A percentile compares a stretch with the other conserved stretches of the same genome.
Conservation (phyloP, 2,329 filamentous ascomycete genomes). For the Phialophora macrospora region DNA sequence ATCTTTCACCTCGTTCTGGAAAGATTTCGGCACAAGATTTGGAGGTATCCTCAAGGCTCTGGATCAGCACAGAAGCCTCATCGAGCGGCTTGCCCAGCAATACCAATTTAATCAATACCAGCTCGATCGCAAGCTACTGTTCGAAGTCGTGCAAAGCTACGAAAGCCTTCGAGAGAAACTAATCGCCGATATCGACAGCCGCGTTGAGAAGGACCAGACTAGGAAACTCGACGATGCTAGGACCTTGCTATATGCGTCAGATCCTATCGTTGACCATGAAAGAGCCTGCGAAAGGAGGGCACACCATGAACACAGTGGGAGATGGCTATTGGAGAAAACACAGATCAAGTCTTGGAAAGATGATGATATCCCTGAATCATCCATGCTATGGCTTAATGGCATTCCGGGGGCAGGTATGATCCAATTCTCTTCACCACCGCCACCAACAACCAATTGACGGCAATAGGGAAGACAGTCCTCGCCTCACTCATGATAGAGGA, state of each 20-base stretch:
- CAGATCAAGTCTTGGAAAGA: conserved; percentile 34
- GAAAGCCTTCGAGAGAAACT: neutral
- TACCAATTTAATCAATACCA: conserved; percentile 34
- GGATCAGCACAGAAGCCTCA: conserved; percentile 28
- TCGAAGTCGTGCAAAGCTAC: neutral
- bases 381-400: conserved; percentile 15
- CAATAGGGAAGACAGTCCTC: conserved; percentile 47
- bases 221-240: neutral
- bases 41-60: conserved; percentile 36
- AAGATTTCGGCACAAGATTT: conserved; percentile 35
- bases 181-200: neutral
- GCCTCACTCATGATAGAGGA: conserved; percentile 49
- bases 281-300: conserved; percentile 22
- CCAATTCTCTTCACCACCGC: neutral
- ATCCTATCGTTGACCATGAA: neutral
- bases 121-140: conserved; percentile 10
- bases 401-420: conserved; percentile 44
- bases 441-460: conserved; percentile 40
- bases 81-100: conserved; percentile 37
- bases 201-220: neutral
- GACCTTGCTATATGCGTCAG: neutral
- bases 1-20: conserved; percentile 40
- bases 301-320: conserved; percentile 34
- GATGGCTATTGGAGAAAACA: conserved; percentile 34
- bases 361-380: conserved; percentile 24